Evolutionary conservation across 1,139 yeast species (phyloP), one percentile per base, ranked within the genome.

Genomic region (Kodamaea suecica): DNA sequence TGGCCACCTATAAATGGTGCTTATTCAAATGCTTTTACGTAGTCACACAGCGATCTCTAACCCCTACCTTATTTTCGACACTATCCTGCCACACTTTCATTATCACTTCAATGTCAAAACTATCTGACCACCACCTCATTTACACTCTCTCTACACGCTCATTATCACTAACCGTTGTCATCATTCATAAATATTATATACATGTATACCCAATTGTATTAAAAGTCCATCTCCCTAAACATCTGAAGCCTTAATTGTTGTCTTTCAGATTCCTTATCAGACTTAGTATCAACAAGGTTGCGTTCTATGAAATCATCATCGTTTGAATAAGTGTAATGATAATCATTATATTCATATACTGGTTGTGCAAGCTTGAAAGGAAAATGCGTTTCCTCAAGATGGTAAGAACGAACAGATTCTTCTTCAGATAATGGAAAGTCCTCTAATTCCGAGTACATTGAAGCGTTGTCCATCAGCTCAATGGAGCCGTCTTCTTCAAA

Each of bases 211-310:
- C 11, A 23, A n/a, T 7, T n/a, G 26, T 12, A 5, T 23, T 25
- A 25, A 13, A 25, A 25, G 15, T 33, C 36, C 31, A 65, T 52
- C 39, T 67, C 72, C 34, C 50, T 55, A 45, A 66, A 47, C 41
- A 67, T 61, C 42, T 67, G 73, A 41, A 61, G 48, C 35, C 74
- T 53, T 35, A 68, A 57, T 47, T 66, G 72, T 26, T 55, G 45
- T 41, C 70, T 53, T 43, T 68, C 73, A 33, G 46, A 48, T 30
- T 67, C 71, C 39, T 53, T 57, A 24, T 61, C 63, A 23, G 48
- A 49, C 6, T 28, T 24, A 13, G 37, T 33, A 15, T 26, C 17
- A 9, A 30, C 24, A 24, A 32, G 24, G 19, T 31, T 38, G 7
- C 34, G 36, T 4, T 17, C 30, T 9, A 34, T 39, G 9, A 42